Conservation (phyloP, 768 basidiomycete genomes). For the Lactarius psammicola region DNA sequence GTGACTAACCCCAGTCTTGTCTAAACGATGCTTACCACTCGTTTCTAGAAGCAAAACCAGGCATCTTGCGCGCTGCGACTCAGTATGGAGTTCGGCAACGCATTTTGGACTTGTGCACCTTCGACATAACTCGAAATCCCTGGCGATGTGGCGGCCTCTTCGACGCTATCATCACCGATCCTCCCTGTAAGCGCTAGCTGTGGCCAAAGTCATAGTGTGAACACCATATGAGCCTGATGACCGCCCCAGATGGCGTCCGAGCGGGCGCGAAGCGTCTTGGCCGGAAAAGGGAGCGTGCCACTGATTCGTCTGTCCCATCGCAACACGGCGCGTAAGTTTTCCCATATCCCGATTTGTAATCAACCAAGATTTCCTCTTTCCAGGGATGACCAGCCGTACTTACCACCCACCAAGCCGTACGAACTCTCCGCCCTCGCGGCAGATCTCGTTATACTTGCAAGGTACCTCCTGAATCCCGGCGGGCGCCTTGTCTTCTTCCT, state of each 20-base stretch:
- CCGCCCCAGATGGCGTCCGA: slow-evolving; percentile 77
- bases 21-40: not conserved
- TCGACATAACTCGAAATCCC: slow-evolving; percentile 89
- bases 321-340: slow-evolving; percentile 44
- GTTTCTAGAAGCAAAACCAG: slow-evolving; percentile 48
- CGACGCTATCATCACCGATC: slow-evolving; percentile 93
- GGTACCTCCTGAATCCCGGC: slow-evolving; percentile 78
- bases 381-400: slow-evolving; percentile 66
- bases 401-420: slow-evolving; percentile 90
- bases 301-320: slow-evolving; percentile 29
- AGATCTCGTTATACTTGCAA: slow-evolving; percentile 78
- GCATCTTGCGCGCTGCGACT: slow-evolving; percentile 73
- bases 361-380: slow-evolving; percentile 5
- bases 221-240: slow-evolving; percentile 1
- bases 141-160: slow-evolving; percentile 88
- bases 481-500: slow-evolving; percentile 96
- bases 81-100: slow-evolving; percentile 77
- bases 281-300: slow-evolving; percentile 51
- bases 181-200: slow-evolving; percentile 66
- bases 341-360: not conserved
- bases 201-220: not conserved
- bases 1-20: not conserved
- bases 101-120: slow-evolving; percentile 84
- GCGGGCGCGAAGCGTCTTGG: slow-evolving; percentile 84
- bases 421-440: slow-evolving; percentile 79